phyloP scores from a whole-genome alignment of 768 basidiomycete genomes.

The Gelatoporia subvermispora region DNA sequence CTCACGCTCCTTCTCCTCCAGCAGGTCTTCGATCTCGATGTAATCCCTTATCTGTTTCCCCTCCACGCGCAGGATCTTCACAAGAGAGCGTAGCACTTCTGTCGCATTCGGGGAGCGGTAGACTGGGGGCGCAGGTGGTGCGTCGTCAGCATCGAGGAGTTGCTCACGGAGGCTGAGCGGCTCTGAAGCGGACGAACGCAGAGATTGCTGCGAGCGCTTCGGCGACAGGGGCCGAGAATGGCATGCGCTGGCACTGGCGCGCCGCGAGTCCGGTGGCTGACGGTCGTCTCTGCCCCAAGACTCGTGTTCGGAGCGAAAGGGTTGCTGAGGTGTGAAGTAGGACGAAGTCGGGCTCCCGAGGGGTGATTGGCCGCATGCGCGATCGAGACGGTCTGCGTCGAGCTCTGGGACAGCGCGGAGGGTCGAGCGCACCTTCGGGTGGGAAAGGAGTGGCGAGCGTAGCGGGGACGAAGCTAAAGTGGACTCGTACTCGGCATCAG shows the following conservation, averaged over 20 bases:
- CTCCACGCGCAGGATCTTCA: constrained; percentile 6
- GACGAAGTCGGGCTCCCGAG: neutral
- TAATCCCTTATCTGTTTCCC: constrained; percentile 14
- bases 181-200: neutral
- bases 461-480: neutral
- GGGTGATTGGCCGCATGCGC: constrained; percentile 17
- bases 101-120: constrained; percentile 7
- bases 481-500: too few species aligned
- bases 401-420: constrained; percentile 5
- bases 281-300: too few species aligned
- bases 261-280: neutral
- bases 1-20: constrained; percentile 3
- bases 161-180: neutral
- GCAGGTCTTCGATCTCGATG: constrained; percentile 15
- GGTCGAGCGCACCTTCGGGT: constrained; percentile 7
- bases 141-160: neutral
- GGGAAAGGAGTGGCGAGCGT: constrained; percentile 1
- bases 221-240: neutral
- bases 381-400: constrained; percentile 14
- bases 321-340: neutral
- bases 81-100: constrained; percentile 5
- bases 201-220: neutral
- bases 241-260: neutral
- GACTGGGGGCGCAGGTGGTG: constrained; percentile 9
- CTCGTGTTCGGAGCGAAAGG: neutral